Conservation (phyloP, 2,329 filamentous ascomycete genomes). For the Plectosphaerella plurivora region DNA sequence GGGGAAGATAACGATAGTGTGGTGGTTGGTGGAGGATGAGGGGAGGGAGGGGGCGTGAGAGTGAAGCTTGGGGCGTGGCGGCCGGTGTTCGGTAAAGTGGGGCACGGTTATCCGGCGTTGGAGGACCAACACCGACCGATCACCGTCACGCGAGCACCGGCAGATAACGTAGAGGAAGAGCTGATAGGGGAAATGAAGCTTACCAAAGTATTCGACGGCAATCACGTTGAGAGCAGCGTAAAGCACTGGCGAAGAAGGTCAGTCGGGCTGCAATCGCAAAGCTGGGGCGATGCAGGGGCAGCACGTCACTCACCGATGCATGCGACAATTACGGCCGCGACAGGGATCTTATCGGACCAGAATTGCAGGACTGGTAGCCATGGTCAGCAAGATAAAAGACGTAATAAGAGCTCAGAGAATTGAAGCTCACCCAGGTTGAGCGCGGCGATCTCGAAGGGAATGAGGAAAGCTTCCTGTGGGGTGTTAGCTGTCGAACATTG, state of each 20-base stretch:
- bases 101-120: not conserved
- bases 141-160: not conserved
- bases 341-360: constrained; percentile 10
- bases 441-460: constrained; percentile 38
- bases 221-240: constrained; percentile 23
- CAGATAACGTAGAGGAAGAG: not conserved
- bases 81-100: no score
- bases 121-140: not conserved
- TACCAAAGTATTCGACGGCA: constrained; percentile 13
- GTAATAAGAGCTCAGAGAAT: constrained; percentile 23
- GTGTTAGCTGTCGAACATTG: not conserved
- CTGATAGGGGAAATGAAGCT: not conserved
- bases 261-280: not conserved
- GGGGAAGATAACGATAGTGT: no score
- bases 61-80: no score
- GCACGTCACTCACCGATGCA: constrained; percentile 1
- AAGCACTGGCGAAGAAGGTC: not conserved
- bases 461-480: constrained; percentile 29
- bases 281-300: not conserved
- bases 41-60: not conserved
- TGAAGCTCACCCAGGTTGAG: constrained; percentile 21
- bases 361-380: constrained; percentile 4
- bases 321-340: constrained; percentile 7
- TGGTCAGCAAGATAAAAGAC: not conserved
- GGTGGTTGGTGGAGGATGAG: not conserved